Conservation (phyloP, 2,329 filamentous ascomycete genomes). For the Trichoderma sp. region DNA sequence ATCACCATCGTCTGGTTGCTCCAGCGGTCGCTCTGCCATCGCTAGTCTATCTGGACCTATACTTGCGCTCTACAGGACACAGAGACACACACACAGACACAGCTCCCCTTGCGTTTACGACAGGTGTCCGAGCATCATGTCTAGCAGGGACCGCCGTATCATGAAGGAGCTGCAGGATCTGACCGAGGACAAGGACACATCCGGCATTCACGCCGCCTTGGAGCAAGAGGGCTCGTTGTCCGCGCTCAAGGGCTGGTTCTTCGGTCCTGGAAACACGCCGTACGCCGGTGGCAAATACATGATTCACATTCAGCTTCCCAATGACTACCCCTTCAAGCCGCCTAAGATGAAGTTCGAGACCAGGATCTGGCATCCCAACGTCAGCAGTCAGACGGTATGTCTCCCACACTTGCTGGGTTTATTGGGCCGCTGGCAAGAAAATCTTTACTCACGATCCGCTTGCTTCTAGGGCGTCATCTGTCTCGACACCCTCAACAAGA, state of each 20-base stretch:
- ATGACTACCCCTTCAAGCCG: constrained; percentile 89
- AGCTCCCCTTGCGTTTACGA: background rate
- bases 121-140: constrained; percentile 36
- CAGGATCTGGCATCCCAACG: constrained; percentile 95
- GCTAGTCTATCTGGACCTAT: background rate
- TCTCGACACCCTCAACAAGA: constrained; percentile 81
- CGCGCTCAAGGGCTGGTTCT: constrained; percentile 78
- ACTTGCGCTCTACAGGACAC: background rate
- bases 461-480: constrained; percentile 81
- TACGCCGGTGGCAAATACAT: constrained; percentile 82
- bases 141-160: constrained; percentile 58
- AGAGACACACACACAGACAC: too few relatives aligned
- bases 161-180: constrained; percentile 77
- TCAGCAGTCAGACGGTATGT: constrained; percentile 86
- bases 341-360: constrained; percentile 89
- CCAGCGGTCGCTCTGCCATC: background rate
- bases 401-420: background rate
- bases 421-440: background rate
- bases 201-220: constrained; percentile 69
- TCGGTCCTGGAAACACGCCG: constrained; percentile 85
- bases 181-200: constrained; percentile 65
- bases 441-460: background rate
- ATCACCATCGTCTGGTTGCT: background rate
- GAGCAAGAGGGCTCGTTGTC: constrained; percentile 68
- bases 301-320: constrained; percentile 83